A percentile compares a stretch with the other conserved stretches of the same genome.
Conservation (phyloP, 1,284 basidiomycete genomes). For the Trichosporon faecale region DNA sequence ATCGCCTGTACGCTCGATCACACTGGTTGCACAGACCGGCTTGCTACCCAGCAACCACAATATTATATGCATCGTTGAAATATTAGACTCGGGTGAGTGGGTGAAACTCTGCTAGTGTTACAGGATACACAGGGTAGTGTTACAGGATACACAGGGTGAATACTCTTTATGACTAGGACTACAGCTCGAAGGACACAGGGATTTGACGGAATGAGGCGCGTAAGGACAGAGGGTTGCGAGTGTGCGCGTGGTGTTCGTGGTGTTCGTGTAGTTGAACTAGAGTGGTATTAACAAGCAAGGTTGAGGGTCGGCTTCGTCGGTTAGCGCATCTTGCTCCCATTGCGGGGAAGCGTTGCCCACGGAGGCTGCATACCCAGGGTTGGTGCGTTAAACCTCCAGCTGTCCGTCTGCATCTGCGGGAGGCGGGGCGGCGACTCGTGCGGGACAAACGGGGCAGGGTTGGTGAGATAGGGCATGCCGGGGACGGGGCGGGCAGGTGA, state of each 20-base stretch:
- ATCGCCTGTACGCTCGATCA: not conserved
- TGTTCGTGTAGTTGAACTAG: not conserved
- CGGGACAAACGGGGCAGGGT: not conserved
- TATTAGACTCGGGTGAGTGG: not conserved
- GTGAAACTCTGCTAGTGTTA: not conserved
- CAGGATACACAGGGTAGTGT: not conserved
- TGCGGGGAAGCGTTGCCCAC: not conserved
- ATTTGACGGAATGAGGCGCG: not conserved
- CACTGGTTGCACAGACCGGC: not conserved
- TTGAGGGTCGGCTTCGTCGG: too few relatives aligned
- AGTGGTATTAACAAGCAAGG: not conserved
- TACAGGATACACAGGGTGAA: not conserved
- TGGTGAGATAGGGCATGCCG: not conserved
- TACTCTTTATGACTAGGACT: not conserved
- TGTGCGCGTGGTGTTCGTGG: not conserved
- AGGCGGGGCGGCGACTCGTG: not conserved
- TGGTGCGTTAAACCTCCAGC: slow-evolving; percentile 8
- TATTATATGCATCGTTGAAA: not conserved
- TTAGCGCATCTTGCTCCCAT: not conserved
- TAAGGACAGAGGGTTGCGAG: not conserved
- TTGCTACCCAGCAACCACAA: not conserved
- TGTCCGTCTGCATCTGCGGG: slow-evolving; percentile 2
- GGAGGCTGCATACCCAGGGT: not conserved
- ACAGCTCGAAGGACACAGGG: not conserved
- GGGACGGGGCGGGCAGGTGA: not conserved